Evolutionary conservation across 179 eudicot species (phyloP), one percentile per base, ranked within the genome.

Genomic region (Silene vulgaris): DNA sequence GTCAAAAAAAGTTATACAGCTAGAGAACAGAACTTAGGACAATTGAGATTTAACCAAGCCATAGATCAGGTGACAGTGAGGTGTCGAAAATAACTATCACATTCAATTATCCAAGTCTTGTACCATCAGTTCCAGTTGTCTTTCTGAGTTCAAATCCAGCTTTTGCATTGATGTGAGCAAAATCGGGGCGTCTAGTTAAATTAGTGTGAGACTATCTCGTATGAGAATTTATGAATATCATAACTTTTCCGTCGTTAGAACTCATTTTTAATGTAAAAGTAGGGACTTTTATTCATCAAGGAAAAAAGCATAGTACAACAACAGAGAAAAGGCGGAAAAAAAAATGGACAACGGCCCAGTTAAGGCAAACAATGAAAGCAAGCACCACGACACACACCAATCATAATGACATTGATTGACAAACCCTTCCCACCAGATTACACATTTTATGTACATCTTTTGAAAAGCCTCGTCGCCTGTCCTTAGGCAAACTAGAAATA

Each of bases 361-460:
- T 54, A 50, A 19, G 77, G 78, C 74, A 74, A 77, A 69, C 16
- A n/a, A n/a, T 78, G 74, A 79, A 79, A 74, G 61, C 74, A 60
- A 79, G 60, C 69, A 61, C 72, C 75, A 71, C 17, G 61, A 75
- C 79, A 63, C 78, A 69, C 78, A 69, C 74, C 62, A 37, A 80
- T 72, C 57, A 75, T 1, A 32, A 37, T 67, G 71, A 67, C 52
- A 32, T 67, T 75, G 59, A 79, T 69, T 17, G 69, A 74, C 71
- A 75, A 67, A 64, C 26, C 68, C 56, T 69, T 79, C 71, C 77
- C 65, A 79, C 69, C 69, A 74, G 69, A 35, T 21, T 5, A 29
- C 65, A 70, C 65, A 70, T 21, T 54, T 71, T 75, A 80, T 80
- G 45, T 80, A 80, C 82, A 71, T 14, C 79, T 69, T 80, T 75